Evolutionary conservation across 1,284 basidiomycete genomes (phyloP), one percentile per base, ranked within the genome.

Genomic region (Malassezia sp.): DNA sequence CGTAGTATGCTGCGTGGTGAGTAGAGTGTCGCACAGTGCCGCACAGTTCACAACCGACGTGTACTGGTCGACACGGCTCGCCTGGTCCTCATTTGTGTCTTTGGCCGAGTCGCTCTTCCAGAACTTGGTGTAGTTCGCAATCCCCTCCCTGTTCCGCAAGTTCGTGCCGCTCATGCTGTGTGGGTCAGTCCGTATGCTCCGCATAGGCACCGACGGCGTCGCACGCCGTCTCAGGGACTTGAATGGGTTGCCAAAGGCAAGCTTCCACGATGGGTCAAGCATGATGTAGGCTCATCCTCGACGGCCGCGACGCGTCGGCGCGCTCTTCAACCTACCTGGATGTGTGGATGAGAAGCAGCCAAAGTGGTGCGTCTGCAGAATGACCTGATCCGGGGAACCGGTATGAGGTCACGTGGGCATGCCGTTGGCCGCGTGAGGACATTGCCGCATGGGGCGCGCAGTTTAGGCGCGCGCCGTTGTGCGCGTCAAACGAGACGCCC

Each of bases 21-120:
- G n/a, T n/a, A n/a, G n/a, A n/a, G n/a, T n/a, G n/a, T n/a, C n/a
- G n/a, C n/a, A n/a, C n/a, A n/a, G n/a, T n/a, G n/a, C n/a, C n/a
- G n/a, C n/a, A n/a, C 86, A 87, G 66, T 96, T 96, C 54, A 96
- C 85, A 54, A 97, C 86, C 53, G 91, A 86, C 21, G 83, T 83
- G 74, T 96, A 97, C 71, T 80, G 80, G 43, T 79, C 79, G 46
- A 90, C 73, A 58, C 91, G 80, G 69, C 82, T 82, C 48, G 81
- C 76, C 60, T 78, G 84, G 73, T 87, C 80, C 24, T 72, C 74
- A 2, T 77, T 75, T 36, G 71, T 74, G 73, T 97, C 88, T 63
- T 83, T 78, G 34, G 74, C 74, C 23, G 81, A 76, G 72, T 95
- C 83, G 70, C 84, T 82, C 59, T 93, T 79, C 91, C 91, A 97